Percentiles rank a stretch among this genome's conserved stretches.
These are phyloP conservation scores for Pseudomonodictys pantanalensis DNA, from an alignment of 495 filamentous ascomycete genomes.

Conservation along the genomic window DNA sequence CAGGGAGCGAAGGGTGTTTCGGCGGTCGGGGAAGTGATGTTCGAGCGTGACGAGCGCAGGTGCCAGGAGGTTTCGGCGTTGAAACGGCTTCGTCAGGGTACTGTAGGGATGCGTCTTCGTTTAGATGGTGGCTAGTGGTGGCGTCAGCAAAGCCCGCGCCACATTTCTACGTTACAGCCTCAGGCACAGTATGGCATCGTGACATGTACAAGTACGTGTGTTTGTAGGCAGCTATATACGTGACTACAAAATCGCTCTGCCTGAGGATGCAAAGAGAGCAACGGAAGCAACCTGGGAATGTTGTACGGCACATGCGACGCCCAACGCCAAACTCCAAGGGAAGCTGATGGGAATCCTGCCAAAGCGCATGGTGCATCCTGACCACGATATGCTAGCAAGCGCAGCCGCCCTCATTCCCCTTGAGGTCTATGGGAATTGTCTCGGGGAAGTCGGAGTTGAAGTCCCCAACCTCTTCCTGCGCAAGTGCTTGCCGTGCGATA, in stretches of 20 bases:
- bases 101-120: not conserved
- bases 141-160: not conserved
- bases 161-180: not conserved
- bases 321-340: not conserved
- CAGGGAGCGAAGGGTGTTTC: not conserved
- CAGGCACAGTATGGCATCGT: slow-evolving; percentile 1
- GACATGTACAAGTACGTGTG: not conserved
- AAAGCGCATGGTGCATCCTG: not conserved
- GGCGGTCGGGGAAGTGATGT: not conserved
- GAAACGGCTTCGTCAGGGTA: not conserved
- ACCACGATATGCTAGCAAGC: slow-evolving; percentile 58
- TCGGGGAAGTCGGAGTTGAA: slow-evolving; percentile 91
- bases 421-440: slow-evolving; percentile 94
- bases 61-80: not conserved
- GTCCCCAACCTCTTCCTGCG: slow-evolving; percentile 95
- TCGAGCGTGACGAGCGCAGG: slow-evolving; percentile 4
- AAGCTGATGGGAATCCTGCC: not conserved
- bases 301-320: not conserved
- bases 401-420: slow-evolving; percentile 87
- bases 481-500: slow-evolving; percentile 92
- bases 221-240: not conserved
- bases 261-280: not conserved
- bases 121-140: not conserved
- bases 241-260: not conserved
- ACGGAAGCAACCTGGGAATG: not conserved